Conservation (phyloP, 139 green algal genomes). For the Ettlia oleoabundans region DNA sequence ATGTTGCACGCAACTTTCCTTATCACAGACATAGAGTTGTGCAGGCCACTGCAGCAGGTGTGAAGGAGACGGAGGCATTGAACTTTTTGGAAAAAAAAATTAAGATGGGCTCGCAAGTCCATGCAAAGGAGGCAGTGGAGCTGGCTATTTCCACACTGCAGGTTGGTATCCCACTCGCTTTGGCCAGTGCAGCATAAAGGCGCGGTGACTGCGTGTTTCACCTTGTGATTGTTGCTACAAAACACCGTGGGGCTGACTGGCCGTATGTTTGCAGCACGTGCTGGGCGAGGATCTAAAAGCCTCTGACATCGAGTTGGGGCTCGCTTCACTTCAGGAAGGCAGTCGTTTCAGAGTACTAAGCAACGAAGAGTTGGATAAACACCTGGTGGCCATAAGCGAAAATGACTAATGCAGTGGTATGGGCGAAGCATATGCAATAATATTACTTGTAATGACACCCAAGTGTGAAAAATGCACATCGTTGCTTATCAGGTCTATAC, state of each 20-base stretch:
- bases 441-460: too few species aligned
- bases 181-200: too few species aligned
- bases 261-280: slow-evolving; percentile 89
- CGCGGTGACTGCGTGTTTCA: too few species aligned
- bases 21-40: too few species aligned
- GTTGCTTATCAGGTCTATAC: too few species aligned
- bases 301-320: slow-evolving; percentile 91
- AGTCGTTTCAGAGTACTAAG: slow-evolving; percentile 75
- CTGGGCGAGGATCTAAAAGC: slow-evolving; percentile 97
- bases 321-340: slow-evolving; percentile 57
- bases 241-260: too few species aligned
- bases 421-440: too few species aligned
- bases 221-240: too few species aligned
- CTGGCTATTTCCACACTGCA: slow-evolving; percentile 87
- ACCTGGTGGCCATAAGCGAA: slow-evolving; percentile 90
- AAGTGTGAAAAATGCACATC: too few species aligned
- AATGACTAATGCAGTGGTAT: too few species aligned
- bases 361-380: slow-evolving; percentile 82
- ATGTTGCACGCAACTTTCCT: too few species aligned
- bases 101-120: slow-evolving; percentile 58
- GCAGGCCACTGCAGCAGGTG: slow-evolving; percentile 84
- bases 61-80: slow-evolving; percentile 96
- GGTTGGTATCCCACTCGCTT: too few species aligned
- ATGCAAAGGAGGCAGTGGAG: slow-evolving; percentile 70
- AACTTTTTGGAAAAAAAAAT: slow-evolving; percentile 98